Conservation (phyloP, 2,329 filamentous ascomycete genomes). For the Cladosporium sphaerospermum region DNA sequence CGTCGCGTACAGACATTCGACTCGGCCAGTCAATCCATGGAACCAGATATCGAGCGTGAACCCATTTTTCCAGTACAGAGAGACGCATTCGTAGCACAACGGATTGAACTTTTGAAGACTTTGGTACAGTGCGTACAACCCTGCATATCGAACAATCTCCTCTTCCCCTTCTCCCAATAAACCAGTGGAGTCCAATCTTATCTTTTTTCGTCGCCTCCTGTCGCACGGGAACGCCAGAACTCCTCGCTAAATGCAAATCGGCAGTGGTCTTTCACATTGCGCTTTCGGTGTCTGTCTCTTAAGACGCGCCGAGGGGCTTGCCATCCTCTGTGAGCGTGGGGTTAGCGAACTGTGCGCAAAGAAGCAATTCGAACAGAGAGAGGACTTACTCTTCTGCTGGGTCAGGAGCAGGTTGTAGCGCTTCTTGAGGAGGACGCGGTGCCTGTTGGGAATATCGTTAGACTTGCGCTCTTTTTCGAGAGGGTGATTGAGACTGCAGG, state of each 20-base stretch:
- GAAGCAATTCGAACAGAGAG: background rate
- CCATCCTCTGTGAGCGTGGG: conserved; percentile 32
- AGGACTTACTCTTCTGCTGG: conserved; percentile 52
- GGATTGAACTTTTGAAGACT: too few species aligned
- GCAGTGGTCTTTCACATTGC: conserved; percentile 1
- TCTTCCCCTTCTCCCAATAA: too few species aligned
- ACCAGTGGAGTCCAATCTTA: background rate
- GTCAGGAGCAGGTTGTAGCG: conserved; percentile 83
- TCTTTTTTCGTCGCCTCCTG: background rate
- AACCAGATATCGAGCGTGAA: too few species aligned
- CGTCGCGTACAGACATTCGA: too few species aligned
- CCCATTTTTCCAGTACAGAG: too few species aligned
- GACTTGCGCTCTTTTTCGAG: background rate
- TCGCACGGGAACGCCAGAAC: conserved; percentile 17
- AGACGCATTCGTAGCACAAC: too few species aligned
- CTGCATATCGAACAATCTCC: too few species aligned
- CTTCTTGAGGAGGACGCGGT: conserved; percentile 91
- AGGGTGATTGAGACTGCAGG: background rate
- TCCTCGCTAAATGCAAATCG: conserved; percentile 24
- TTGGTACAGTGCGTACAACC: too few species aligned
- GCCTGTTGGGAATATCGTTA: conserved; percentile 45
- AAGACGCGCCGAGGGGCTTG: conserved; percentile 39
- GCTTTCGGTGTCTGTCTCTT: background rate
- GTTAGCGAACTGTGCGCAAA: conserved; percentile 1
- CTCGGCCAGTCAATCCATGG: too few species aligned